Evolutionary conservation across 106 monocot genomes (phyloP), one percentile per base, ranked within the genome.

Genomic region (Phalaenopsis aphrodite): DNA sequence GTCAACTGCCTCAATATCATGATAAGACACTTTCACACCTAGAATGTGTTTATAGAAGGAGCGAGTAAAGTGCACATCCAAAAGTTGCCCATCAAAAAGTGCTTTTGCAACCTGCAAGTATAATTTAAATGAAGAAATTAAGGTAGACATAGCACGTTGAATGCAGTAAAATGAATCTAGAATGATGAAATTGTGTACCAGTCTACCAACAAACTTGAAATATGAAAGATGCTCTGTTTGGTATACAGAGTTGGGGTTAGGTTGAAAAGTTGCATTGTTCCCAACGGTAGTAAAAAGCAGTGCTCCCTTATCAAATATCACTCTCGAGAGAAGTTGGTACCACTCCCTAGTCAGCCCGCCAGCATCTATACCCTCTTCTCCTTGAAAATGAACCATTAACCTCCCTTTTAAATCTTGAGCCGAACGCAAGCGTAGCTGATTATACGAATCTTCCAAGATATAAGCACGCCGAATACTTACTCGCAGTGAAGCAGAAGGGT

Each of bases 21-120:
- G 93, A 78, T 93, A 93, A 41, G 93, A 90, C 17, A 93, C 93
- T 82, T 93, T 93, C 10, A 88, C 85, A 52, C 93, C 93, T 77
- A 93, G 93, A 78, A 93, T 93, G 75, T 93, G 93, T 80, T 90
- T 93, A 83, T 93, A 93, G 48, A 93, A 93, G 38, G 93, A 93
- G 14, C 93, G 90, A 19, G 93, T 93, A 78, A 93, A 93, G 66
- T 93, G 85, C 39, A 90, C 93, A 87, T 93, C 93, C 78, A 93
- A 83, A 65, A 93, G 88, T 79, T 93, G 90, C 24, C 93, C 93
- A 83, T 93, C 93, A 90, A 93, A 93, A 41, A 93, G 77, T 46
- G 93, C 93, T 81, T 93, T 93, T 21, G 88, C 90, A 82, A 93
- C 93, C 93, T 93, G 86, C 41, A 75, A 7, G 79, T 52, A 80